phyloP scores from a whole-genome alignment of 78 protist species.

The Polysphondylium violaceum region DNA sequence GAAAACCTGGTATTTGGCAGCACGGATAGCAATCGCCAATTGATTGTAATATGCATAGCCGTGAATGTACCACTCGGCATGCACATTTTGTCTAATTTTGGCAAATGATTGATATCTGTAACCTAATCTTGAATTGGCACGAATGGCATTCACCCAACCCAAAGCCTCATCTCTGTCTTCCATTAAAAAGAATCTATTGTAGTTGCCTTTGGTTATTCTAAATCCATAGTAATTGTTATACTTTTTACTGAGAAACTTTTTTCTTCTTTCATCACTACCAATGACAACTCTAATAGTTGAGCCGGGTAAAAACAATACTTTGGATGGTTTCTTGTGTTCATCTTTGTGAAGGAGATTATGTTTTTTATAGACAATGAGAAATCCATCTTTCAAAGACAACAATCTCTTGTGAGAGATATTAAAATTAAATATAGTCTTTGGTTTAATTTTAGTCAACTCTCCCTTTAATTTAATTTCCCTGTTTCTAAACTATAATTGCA shows the following conservation, averaged over 20 bases:
- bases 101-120: constrained; percentile 69
- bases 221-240: constrained; percentile 33
- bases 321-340: constrained; percentile 20
- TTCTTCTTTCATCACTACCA: background rate
- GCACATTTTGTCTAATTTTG: background rate
- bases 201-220: constrained; percentile 14
- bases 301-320: constrained; percentile 52
- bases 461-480: constrained; percentile 8
- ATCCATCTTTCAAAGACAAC: constrained; percentile 40
- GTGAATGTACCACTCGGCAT: constrained; percentile 50
- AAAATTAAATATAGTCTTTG: constrained; percentile 21
- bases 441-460: constrained; percentile 35
- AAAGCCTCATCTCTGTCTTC: constrained; percentile 22
- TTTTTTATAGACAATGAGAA: constrained; percentile 29
- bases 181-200: constrained; percentile 34
- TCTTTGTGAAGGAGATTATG: background rate
- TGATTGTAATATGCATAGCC: constrained; percentile 31
- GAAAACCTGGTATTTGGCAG: constrained; percentile 31
- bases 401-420: constrained; percentile 27
- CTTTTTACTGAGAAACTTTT: constrained; percentile 4
- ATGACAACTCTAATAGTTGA: constrained; percentile 33
- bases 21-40: constrained; percentile 1
- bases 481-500: constrained; percentile 6
- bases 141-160: constrained; percentile 56
- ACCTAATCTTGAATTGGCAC: constrained; percentile 14